Conservation (phyloP, 495 filamentous ascomycete genomes). For the Xylaria grammica region DNA sequence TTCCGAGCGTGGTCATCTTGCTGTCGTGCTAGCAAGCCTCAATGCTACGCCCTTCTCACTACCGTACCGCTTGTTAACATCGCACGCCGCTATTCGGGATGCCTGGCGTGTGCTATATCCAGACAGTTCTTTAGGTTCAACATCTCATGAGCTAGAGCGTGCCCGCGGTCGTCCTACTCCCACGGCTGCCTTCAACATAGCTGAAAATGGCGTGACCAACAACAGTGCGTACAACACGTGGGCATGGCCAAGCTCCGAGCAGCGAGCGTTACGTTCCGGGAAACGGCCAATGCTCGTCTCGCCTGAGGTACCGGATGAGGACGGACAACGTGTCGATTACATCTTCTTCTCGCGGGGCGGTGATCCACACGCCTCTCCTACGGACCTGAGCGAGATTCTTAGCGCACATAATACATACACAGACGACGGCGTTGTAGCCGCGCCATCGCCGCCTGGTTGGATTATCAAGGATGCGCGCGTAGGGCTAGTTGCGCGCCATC, state of each 20-base stretch:
- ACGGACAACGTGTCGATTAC: conserved; percentile 91
- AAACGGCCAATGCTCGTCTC: conserved; percentile 56
- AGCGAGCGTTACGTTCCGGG: conserved; percentile 59
- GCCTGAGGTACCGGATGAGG: conserved; percentile 65
- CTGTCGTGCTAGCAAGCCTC: conserved; percentile 88
- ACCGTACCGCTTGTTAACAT: conserved; percentile 81
- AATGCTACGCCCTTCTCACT: conserved; percentile 91
- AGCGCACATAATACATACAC: conserved; percentile 23
- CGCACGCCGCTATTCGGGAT: conserved; percentile 79
- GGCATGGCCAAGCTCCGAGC: conserved; percentile 76
- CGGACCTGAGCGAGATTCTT: conserved; percentile 21
- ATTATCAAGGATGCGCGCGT: conserved; percentile 69
- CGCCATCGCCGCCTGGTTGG: conserved; percentile 56
- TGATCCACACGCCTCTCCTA: conserved; percentile 14
- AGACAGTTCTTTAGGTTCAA: conserved; percentile 75
- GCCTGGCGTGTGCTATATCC: conserved; percentile 82
- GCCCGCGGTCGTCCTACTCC: conserved; percentile 61
- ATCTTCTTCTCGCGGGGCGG: conserved; percentile 66
- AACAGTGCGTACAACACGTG: conserved; percentile 89
- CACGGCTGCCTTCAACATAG: conserved; percentile 74
- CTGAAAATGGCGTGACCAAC: conserved; percentile 84
- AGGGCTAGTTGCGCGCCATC: conserved; percentile 84
- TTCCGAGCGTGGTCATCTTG: conserved; percentile 81
- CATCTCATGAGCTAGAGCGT: conserved; percentile 67
- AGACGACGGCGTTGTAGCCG: conserved; percentile 28